Base-by-base conservation (phyloP, 176 grass and related monocot genomes). In the Melocanna baccifera region DNA sequence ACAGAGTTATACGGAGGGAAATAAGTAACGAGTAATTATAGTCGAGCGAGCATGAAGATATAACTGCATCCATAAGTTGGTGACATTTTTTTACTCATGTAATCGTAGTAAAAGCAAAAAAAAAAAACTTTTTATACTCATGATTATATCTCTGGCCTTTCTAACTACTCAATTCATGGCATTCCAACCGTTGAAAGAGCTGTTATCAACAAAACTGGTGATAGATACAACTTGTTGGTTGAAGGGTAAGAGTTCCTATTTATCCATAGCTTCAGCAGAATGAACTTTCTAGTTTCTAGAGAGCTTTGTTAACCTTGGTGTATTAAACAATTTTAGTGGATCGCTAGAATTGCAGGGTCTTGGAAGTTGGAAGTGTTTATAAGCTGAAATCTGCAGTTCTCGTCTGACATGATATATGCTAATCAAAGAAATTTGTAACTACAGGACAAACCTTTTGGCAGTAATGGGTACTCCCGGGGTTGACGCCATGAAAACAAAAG, bases 371-470 rank as follows among this genome's bases (percentile, higher is more conserved):
- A 70, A 51, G 15, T 69, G 19, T 40, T 63, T 43, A 15, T 48
- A 62, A 22, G 7, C 14, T 67, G 53, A 36, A 16, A 39, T 89
- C 18, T 2, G 7, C 23, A 47, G 52, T 78, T 45, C 26, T 73
- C 43, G 3, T 71, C 19, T 82, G 28, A 59, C 7, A 55, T 69
- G 73, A 19, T 50, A 68, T 62, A 79, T 45, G 12, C 46, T 85
- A 58, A 88, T 43, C 3, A 77, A 71, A 64, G 7, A 89, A 48
- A 62, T 41, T 12, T 66, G 28, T 61, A 28, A 74, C 70, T 88
- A 64, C 86, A 98, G 92, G 34, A 98, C 92, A 83, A 98, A 98
- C 89, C 87, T 98, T 67, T 86, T 95, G 71, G 91, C 91, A 63
- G 93, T 98, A 65, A 80, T 98, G 91, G 96, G 96, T 55, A 94